Evolutionary conservation across 495 filamentous ascomycete genomes (phyloP).

Genomic region (Podospora pseudopauciseta): DNA sequence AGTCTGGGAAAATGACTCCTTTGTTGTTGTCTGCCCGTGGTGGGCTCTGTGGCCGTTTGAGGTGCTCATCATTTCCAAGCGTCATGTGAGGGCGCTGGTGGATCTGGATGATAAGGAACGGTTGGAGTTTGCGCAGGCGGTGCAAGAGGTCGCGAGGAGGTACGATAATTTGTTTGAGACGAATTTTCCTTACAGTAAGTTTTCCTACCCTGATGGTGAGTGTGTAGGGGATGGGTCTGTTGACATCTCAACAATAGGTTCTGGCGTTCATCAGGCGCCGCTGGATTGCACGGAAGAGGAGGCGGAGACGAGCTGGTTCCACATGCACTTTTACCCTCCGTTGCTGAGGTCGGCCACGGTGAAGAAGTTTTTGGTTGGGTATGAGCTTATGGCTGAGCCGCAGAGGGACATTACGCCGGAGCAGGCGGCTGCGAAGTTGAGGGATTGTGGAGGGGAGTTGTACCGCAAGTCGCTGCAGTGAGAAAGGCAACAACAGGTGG

Average conservation of each 20-base stretch:
- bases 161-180: constrained; percentile 99
- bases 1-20: constrained; percentile 78
- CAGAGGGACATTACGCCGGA: constrained; percentile 97
- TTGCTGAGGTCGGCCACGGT: constrained; percentile 89
- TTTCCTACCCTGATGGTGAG: no score
- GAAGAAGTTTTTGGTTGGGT: constrained; percentile 92
- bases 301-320: constrained; percentile 80
- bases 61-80: constrained; percentile 81
- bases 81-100: constrained; percentile 74
- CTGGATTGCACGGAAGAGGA: constrained; percentile 81
- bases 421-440: constrained; percentile 78
- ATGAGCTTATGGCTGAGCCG: constrained; percentile 93
- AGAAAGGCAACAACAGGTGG: constrained; percentile 2
- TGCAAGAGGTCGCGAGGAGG: constrained; percentile 79
- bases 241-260: constrained; percentile 36
- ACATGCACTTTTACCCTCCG: constrained; percentile 96
- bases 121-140: constrained; percentile 68
- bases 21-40: constrained; percentile 88
- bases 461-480: constrained; percentile 67
- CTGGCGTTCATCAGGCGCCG: constrained; percentile 91
- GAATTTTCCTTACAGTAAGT: constrained; percentile 83
- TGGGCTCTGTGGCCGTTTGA: constrained; percentile 98
- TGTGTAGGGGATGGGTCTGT: neutral
- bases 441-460: constrained; percentile 71
- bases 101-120: constrained; percentile 70